phyloP scores from a whole-genome alignment of 257 asterid genomes.

The Solanum dulcamara region DNA sequence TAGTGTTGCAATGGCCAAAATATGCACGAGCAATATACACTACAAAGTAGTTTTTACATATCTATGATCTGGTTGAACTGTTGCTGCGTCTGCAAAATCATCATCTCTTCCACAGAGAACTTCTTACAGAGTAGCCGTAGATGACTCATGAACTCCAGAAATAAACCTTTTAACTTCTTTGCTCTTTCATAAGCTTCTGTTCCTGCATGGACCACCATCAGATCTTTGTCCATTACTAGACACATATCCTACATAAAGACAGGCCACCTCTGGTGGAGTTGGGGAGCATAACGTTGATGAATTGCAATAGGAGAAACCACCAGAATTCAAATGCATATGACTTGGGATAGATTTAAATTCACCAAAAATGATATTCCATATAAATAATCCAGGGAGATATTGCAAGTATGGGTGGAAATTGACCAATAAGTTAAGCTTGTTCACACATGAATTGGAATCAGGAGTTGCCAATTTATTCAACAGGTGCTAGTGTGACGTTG shows the following conservation, averaged over 20 bases:
- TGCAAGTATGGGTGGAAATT: background rate
- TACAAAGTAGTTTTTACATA: background rate
- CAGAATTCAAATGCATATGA: background rate
- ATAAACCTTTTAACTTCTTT: conserved; percentile 1
- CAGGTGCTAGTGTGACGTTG: background rate
- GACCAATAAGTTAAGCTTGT: background rate
- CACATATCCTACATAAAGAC: conserved; percentile 3
- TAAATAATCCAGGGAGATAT: background rate
- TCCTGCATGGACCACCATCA: conserved; percentile 13
- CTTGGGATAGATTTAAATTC: background rate
- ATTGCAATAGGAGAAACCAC: background rate
- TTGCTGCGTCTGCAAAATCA: background rate
- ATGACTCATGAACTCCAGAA: conserved; percentile 10
- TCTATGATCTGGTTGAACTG: background rate
- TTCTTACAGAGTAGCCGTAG: background rate
- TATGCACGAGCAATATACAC: background rate
- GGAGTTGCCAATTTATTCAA: background rate
- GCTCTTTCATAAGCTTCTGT: conserved; percentile 20
- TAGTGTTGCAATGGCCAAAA: background rate
- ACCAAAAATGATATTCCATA: background rate
- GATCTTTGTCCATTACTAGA: background rate
- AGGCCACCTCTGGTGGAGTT: background rate
- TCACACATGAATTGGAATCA: background rate
- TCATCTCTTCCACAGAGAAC: conserved; percentile 8
- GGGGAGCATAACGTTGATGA: background rate